Conservation (phyloP, 2,329 filamentous ascomycete genomes). For the Colletotrichum sp. region DNA sequence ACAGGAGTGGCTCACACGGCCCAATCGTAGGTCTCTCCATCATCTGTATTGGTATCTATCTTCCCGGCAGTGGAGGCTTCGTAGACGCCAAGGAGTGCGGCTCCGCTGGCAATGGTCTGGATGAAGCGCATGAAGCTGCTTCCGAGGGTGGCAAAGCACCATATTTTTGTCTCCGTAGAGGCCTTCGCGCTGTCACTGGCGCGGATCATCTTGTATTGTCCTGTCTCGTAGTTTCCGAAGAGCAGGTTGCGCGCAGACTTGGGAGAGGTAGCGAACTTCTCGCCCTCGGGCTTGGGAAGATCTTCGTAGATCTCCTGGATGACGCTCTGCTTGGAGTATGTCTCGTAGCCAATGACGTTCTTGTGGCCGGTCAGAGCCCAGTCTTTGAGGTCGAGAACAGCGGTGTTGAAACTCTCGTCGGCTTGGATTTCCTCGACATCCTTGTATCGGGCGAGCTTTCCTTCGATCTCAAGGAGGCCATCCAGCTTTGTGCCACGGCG, state of each 20-base stretch:
- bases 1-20: neutral
- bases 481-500: neutral
- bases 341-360: neutral
- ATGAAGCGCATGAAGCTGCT: neutral
- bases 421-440: neutral
- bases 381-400: neutral
- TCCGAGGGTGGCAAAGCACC: neutral
- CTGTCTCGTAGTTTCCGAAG: neutral
- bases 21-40: neutral
- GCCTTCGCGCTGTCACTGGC: neutral
- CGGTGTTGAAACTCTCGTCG: neutral
- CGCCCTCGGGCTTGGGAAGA: neutral
- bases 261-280: neutral
- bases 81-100: neutral
- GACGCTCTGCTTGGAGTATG: neutral
- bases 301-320: neutral
- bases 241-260: neutral
- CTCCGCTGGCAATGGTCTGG: neutral
- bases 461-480: neutral
- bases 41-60: neutral
- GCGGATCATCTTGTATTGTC: neutral
- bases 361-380: neutral
- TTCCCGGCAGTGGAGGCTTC: neutral
- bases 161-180: neutral
- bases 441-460: neutral